Evolutionary conservation across 179 eudicot species (phyloP), one percentile per base, ranked within the genome.

Genomic region (Beta macrorhiza): DNA sequence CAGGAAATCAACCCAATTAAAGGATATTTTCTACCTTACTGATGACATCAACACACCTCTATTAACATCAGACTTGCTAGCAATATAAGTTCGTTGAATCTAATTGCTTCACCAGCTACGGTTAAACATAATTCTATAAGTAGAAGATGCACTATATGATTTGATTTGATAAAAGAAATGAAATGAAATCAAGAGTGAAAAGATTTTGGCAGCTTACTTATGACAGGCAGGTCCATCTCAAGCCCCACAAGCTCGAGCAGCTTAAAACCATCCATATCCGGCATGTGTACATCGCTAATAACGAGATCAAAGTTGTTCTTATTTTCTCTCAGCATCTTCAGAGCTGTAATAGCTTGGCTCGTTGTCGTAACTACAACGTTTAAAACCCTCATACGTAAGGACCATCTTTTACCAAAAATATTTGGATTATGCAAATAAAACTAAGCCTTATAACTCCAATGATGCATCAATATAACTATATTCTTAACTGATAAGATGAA

Each of bases 231-330:
- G 76, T 93, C 97, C 98, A 92, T 91, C 83, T 93, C 98, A 79
- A 93, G 94, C 25, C 98, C 98, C 80, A 92, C 97, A 55, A 90
- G 91, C 85, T 93, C 97, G 13, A 92, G 92, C 83, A 93, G 89
- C 93, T 91, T 93, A 81, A 93, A 93, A 42, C 98, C 98, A 85
- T 93, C 98, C 92, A 93, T 92, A 68, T 93, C 98, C 16, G 98
- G 98, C 98, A 93, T 93, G 68, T 90, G 95, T 14, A 92, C 95
- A 77, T 92, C 97, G 44, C 95, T 92, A 52, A 92, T 91, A 32
- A 92, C 95, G 67, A 92, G 85, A 82, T 92, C 97, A 61, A 91
- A 93, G 67, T 73, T 80, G 80, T 89, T 82, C 83, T 57, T 93
- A 84, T 93, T 93, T 79, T 93, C 97, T 80, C 97, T 82, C 83